Evolutionary conservation across 2,329 filamentous ascomycete species (phyloP).

Genomic region (Penicillium janthinellum): DNA sequence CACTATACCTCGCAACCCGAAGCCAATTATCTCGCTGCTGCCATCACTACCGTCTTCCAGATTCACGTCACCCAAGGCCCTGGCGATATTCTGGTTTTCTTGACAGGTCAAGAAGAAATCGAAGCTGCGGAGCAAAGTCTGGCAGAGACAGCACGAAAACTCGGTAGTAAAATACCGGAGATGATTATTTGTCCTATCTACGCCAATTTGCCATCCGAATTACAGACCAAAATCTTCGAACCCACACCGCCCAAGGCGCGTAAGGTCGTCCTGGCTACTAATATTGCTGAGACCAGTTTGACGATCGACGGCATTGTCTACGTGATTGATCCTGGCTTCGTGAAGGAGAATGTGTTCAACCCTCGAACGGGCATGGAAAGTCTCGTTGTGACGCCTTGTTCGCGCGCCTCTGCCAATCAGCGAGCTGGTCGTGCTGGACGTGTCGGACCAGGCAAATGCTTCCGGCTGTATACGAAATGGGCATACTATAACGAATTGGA

Average conservation of each 20-base stretch:
- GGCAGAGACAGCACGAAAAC: conserved; percentile 80
- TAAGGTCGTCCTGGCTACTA: conserved; percentile 92
- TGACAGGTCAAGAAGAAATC: conserved; percentile 96
- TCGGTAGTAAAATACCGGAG: conserved; percentile 81
- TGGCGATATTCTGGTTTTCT: conserved; percentile 90
- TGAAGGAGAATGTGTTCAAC: conserved; percentile 94
- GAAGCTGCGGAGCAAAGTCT: conserved; percentile 83
- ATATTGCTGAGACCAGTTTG: conserved; percentile 93
- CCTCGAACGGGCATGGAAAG: conserved; percentile 90
- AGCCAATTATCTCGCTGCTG: conserved; percentile 88
- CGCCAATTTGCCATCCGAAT: conserved; percentile 84
- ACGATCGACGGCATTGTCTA: conserved; percentile 97
- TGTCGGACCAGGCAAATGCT: conserved; percentile 89
- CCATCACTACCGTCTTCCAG: conserved; percentile 91
- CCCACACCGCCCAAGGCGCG: conserved; percentile 81
- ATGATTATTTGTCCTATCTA: conserved; percentile 93
- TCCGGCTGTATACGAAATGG: conserved; percentile 89
- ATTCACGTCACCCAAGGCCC: conserved; percentile 84
- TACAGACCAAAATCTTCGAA: conserved; percentile 93
- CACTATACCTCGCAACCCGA: conserved; percentile 90
- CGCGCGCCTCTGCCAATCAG: conserved; percentile 88
- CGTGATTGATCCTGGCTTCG: conserved; percentile 92
- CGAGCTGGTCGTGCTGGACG: conserved; percentile 89
- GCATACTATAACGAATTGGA: conserved; percentile 94
- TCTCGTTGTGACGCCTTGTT: conserved; percentile 86